Conservation (phyloP, 805 yeast genomes). For the Yarrowia osloensis region DNA sequence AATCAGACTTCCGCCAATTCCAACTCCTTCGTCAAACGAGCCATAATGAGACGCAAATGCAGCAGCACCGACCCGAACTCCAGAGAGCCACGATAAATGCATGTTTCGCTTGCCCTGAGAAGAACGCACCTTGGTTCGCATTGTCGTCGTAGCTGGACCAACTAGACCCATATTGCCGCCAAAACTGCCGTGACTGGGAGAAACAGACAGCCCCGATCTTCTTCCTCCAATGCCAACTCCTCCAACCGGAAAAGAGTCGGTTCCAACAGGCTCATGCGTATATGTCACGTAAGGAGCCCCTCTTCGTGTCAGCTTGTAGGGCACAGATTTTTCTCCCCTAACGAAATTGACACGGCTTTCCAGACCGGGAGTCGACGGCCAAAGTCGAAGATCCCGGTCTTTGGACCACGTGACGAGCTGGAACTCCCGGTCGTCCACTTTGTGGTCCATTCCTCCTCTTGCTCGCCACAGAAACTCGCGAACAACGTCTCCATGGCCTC, state of each 20-base stretch:
- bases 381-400: conserved; percentile 78
- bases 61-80: conserved; percentile 61
- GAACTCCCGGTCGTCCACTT: conserved; percentile 71
- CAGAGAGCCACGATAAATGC: conserved; percentile 90
- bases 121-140: conserved; percentile 10
- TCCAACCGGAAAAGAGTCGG: background rate
- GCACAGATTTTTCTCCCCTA: conserved; percentile 43
- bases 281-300: conserved; percentile 52
- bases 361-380: conserved; percentile 63
- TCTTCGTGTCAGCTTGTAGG: conserved; percentile 46
- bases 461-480: conserved; percentile 88
- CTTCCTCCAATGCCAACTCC: conserved; percentile 11
- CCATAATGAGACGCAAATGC: conserved; percentile 38
- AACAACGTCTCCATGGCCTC: conserved; percentile 82
- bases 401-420: conserved; percentile 94
- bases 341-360: conserved; percentile 51
- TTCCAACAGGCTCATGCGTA: conserved; percentile 52
- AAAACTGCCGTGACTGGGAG: background rate
- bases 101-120: conserved; percentile 18
- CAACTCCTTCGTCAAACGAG: conserved; percentile 31
- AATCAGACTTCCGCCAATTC: conserved; percentile 5
- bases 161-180: background rate
- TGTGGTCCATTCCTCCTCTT: conserved; percentile 50
- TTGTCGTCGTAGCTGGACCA: background rate
- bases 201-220: conserved; percentile 15